Base-by-base conservation (phyloP, 1,284 basidiomycete genomes). In the Puccinia brachypodii region DNA sequence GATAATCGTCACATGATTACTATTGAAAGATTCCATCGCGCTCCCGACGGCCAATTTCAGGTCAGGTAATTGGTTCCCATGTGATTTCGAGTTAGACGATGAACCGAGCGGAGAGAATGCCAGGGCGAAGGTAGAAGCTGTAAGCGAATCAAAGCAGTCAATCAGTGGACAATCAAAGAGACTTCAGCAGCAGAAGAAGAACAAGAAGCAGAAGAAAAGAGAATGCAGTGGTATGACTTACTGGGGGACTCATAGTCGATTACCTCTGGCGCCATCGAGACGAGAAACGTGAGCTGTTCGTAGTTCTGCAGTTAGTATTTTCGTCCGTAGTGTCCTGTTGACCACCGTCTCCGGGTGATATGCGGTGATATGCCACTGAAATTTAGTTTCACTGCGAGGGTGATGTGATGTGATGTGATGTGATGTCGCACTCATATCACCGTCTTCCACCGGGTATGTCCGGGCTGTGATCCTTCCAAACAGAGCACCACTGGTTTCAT, bases 1-100 rank as follows among this genome's bases (percentile, higher is more conserved):
- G 47, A 79, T 22, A 66, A 79, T 79, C 31, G 66, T 79, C 42
- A 79, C 66, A 79, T 79, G 44, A 44, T 79, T 79, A 53, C 68
- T 66, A 33, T 66, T 71, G 31, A 58, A 79, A 8, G 64, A 58
- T 72, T 79, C 76, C 47, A 79, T 71, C 33, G 50, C 44, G 16
- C 47, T 56, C 50, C 76, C 76, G 3, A 79, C 56, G 31, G 76
- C 76, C 19, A 79, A 38, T 44, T 79, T 79, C n/a, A 79, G 56
- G 53, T 79, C 76, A 9, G 76, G 76, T 19, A 47, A 33, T 56
- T 56, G 44, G 53, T 38, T 38, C 25, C 66, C 33, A 58, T 79
- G 64, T 25, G 64, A 69, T 47, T 79, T 71, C 6, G 47, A 71
- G 42, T 31, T 58, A n/a, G 76, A 79, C n/a, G 76, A 71, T 22